Conservation (phyloP, 148 eudicot species). For the Vaccinium vitisidaea region DNA sequence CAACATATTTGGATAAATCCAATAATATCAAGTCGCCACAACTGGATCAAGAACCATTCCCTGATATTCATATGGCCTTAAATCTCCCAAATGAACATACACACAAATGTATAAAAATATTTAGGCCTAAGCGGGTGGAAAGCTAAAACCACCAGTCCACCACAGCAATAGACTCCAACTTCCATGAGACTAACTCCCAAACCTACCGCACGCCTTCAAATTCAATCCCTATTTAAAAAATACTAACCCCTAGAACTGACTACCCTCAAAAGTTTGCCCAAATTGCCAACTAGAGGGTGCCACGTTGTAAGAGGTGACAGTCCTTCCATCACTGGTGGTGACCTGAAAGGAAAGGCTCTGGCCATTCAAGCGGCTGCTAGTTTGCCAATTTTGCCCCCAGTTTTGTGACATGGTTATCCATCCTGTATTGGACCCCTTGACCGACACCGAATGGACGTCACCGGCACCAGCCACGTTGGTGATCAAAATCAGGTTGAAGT, state of each 20-base stretch:
- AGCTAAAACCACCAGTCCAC: conserved; percentile 23
- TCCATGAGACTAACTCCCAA: conserved; percentile 8
- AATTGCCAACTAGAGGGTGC: conserved; percentile 35
- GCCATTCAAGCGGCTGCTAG: conserved; percentile 30
- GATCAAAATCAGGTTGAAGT: conserved; percentile 39
- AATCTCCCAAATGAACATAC: not conserved
- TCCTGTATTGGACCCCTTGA: conserved; percentile 36
- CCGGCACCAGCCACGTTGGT: conserved; percentile 41
- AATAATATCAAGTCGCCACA: not conserved
- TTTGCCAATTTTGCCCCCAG: conserved; percentile 46
- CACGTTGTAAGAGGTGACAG: conserved; percentile 27
- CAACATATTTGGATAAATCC: not conserved
- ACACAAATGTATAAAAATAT: not conserved
- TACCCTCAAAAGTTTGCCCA: conserved; percentile 36
- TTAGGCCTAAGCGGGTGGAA: conserved; percentile 43
- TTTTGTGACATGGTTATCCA: conserved; percentile 41
- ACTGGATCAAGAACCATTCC: not conserved
- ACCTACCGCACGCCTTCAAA: not conserved
- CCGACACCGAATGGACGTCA: conserved; percentile 28
- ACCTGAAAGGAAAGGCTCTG: conserved; percentile 29
- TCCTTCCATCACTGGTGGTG: conserved; percentile 37
- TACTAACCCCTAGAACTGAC: conserved; percentile 18
- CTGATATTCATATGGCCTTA: not conserved
- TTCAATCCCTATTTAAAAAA: not conserved
- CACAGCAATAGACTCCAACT: conserved; percentile 32